phyloP scores from a whole-genome alignment of 345 rosid genomes.

The Isatis tinctoria region DNA sequence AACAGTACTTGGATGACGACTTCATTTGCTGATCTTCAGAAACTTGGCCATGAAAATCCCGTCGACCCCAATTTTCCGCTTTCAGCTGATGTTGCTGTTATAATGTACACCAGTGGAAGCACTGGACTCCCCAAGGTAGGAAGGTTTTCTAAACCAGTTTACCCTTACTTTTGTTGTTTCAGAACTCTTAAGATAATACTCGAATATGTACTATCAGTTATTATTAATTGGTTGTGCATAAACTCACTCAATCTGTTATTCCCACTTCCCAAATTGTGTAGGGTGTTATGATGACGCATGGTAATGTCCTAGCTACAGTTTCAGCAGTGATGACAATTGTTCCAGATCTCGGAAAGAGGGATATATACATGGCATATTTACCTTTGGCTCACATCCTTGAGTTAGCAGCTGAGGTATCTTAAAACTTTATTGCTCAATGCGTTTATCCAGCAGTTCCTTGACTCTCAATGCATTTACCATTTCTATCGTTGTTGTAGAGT shows the following conservation, averaged over 20 bases:
- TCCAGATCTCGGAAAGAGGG: constrained; percentile 78
- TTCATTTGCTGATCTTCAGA: constrained; percentile 64
- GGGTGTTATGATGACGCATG: constrained; percentile 99
- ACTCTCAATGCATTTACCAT: not conserved
- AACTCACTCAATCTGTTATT: not conserved
- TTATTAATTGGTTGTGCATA: not conserved
- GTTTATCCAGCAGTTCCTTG: constrained; percentile 1
- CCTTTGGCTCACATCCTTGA: constrained; percentile 98
- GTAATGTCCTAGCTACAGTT: constrained; percentile 87
- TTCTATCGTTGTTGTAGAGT: constrained; percentile 49
- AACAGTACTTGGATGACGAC: constrained; percentile 53
- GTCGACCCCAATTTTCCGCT: constrained; percentile 67
- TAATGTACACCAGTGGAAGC: constrained; percentile 99
- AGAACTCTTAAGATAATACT: not conserved
- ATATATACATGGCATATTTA: constrained; percentile 81
- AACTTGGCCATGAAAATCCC: constrained; percentile 68
- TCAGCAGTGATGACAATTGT: constrained; percentile 92
- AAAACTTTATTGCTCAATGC: not conserved
- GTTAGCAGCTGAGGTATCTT: constrained; percentile 83
- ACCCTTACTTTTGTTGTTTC: not conserved
- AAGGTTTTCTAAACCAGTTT: constrained; percentile 1
- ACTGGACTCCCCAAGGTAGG: constrained; percentile 96
- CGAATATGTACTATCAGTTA: not conserved
- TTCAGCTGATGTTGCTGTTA: constrained; percentile 81
- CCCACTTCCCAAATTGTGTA: constrained; percentile 26